phyloP scores from a whole-genome alignment of 805 yeast species.

The Tetrapisispora iriomotensis region DNA sequence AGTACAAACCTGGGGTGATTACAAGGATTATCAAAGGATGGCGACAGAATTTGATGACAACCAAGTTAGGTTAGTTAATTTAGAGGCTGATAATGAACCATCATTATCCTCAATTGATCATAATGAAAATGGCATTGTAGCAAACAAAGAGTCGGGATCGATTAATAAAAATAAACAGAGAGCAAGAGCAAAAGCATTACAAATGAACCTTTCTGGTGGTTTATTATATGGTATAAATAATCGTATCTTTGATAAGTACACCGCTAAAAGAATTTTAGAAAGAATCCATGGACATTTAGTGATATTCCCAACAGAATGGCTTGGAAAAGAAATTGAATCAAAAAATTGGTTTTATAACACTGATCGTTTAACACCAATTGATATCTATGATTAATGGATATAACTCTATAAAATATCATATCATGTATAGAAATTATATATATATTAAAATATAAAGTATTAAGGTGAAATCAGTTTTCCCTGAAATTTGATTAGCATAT shows the following conservation, averaged over 20 bases:
- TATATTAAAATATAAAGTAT: background rate
- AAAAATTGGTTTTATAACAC: constrained; percentile 94
- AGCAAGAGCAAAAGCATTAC: constrained; percentile 16
- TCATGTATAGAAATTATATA: background rate
- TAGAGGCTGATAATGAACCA: constrained; percentile 8
- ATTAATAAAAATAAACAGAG: constrained; percentile 2
- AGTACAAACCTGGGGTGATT: constrained; percentile 85
- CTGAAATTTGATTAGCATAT: too few species aligned
- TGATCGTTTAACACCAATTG: constrained; percentile 91
- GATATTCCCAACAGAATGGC: constrained; percentile 88
- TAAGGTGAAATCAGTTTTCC: too few species aligned
- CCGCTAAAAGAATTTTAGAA: constrained; percentile 63
- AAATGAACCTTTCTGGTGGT: constrained; percentile 25
- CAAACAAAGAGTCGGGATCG: background rate
- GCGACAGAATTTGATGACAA: constrained; percentile 42
- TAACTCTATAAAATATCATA: background rate
- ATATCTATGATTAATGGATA: constrained; percentile 44
- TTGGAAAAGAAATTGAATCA: constrained; percentile 72
- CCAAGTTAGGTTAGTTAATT: constrained; percentile 25
- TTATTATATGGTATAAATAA: constrained; percentile 30
- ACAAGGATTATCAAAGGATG: constrained; percentile 57
- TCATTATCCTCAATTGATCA: background rate
- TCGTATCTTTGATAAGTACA: constrained; percentile 55
- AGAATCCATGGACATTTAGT: constrained; percentile 83
- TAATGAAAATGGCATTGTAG: background rate